phyloP scores from a whole-genome alignment of 768 basidiomycete genomes.

The Russula foetens region DNA sequence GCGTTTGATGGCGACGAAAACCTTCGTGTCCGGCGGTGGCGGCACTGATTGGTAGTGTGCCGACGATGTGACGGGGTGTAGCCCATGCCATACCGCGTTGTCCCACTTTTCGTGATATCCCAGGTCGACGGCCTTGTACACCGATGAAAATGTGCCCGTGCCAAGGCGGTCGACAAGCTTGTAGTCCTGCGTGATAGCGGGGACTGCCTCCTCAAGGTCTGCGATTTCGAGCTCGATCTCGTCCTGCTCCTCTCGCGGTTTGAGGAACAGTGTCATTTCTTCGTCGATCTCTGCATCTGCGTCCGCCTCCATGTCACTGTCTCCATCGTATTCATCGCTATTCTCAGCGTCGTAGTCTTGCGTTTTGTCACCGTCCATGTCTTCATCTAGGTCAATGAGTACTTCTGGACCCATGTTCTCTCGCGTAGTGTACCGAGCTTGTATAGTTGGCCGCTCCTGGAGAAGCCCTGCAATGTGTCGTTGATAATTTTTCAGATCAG shows the following conservation, averaged over 20 bases:
- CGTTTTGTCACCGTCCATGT: constrained; percentile 45
- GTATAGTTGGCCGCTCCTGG: constrained; percentile 21
- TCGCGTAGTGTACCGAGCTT: constrained; percentile 9
- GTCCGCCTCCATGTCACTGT: constrained; percentile 27
- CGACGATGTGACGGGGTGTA: constrained; percentile 52
- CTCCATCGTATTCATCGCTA: constrained; percentile 25
- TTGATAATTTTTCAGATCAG: constrained; percentile 41
- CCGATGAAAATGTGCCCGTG: constrained; percentile 96
- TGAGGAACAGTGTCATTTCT: constrained; percentile 48
- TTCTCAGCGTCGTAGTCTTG: constrained; percentile 20
- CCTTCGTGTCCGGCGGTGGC: constrained; percentile 38
- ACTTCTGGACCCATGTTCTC: constrained; percentile 13
- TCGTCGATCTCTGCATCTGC: constrained; percentile 45
- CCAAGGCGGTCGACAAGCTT: constrained; percentile 83
- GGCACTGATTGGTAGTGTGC: constrained; percentile 53
- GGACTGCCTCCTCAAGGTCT: constrained; percentile 59
- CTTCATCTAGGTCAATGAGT: constrained; percentile 42
- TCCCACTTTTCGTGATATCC: constrained; percentile 68
- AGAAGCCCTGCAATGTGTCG: constrained; percentile 42
- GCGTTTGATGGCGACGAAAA: constrained; percentile 90
- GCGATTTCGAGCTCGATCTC: constrained; percentile 74
- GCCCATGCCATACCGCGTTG: constrained; percentile 64
- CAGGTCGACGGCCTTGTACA: constrained; percentile 94
- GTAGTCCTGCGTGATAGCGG: constrained; percentile 60
- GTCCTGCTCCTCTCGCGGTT: constrained; percentile 55